Evolutionary conservation across 2,329 filamentous ascomycete species (phyloP), one percentile per base, ranked within the genome.

Genomic region (Aureobasidium sp.): DNA sequence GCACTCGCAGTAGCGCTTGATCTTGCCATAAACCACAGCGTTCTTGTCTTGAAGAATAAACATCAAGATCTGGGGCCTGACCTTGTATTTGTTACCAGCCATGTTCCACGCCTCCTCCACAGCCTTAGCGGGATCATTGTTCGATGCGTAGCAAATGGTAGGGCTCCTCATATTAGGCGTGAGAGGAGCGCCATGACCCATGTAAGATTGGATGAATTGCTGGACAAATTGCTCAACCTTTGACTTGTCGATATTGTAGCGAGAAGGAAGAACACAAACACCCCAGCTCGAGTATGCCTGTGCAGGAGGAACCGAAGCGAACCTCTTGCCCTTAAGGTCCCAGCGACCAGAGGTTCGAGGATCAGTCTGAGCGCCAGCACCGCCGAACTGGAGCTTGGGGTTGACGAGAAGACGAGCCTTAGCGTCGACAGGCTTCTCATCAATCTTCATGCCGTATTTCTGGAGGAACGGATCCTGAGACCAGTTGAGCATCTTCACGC

Each of bases 1-100:
- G 63, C 88, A 91, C 61, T 98, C 93, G 57, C 82, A 85, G 22
- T 81, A 88, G 70, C 90, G 90, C 80, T 98, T 98, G 66, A 97
- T 79, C 0, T 88, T 82, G 49, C 88, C 82, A 62, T 98, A 98
- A 0, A 81, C 75, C 12, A 82, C 80, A 0, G 80, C 72, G 57
- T 89, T 85, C 63, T 85, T 86, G 64, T 83, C 80, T 0, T 78
- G 78, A 1, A 96, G 75, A 10, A 97, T 76, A 61, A 91, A 85
- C 60, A 97, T 79, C 7, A 98, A 66, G 3, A 98, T 79, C 64
- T 93, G 84, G 0, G 90, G 87, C 1, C 77, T 74, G 0, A 66
- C 63, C 7, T 80, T 74, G 62, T 73, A 76, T 10, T 75, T 67
- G 19, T 78, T 76, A 3, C 79, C 79, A 2, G 78, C 78, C 2